Evolutionary conservation across 805 yeast species (phyloP), one percentile per base, ranked within the genome.

Genomic region (Lachancea sp.): DNA sequence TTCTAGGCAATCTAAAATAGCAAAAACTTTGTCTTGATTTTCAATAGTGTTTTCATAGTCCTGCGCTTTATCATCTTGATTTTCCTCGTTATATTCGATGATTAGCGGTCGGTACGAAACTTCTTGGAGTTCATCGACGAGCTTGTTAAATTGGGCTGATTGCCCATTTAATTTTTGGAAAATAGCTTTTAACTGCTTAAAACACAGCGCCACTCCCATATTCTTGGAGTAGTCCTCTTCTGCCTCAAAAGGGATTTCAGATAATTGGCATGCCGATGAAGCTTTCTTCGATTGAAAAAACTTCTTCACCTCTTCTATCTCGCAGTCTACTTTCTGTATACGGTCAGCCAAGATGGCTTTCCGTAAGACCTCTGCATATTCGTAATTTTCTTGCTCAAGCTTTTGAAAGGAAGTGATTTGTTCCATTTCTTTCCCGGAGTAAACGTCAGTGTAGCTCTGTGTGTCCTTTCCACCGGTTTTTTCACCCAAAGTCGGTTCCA

Each of bases 11-110:
- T 75, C 77, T 43, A 84, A 64, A 42, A 76, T 71, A 0, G 75
- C 69, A 29, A 77, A 75, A 0, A 81, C 81, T 43, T 73, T 69
- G 43, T 83, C 94, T 58, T 90, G 97, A 34, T 75, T 80, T 30
- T 77, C 75, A 36, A 90, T 65, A 0, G 95, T 79, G 4, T 72
- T 73, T 9, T 76, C 79, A 59, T 89, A 92, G 52, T 88, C 97
- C 36, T 77, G 83, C 11, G 89, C 88, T 38, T 80, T 77, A 12
- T 53, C 59, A 2, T 79, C 77, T 26, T 55, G 56, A 23, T 46
- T 41, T 2, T 43, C 47, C n/a, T 50, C 51, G 11, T 45, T 43
- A 34, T 52, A 55, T 9, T 52, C 52, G 21, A 48, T 59, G 3
- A 46, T 40, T 11, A 65, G 58, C 2, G 68, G 58, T 20, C 58